phyloP scores from a whole-genome alignment of 2,329 filamentous ascomycete genomes.

The Biscogniauxia sp. region DNA sequence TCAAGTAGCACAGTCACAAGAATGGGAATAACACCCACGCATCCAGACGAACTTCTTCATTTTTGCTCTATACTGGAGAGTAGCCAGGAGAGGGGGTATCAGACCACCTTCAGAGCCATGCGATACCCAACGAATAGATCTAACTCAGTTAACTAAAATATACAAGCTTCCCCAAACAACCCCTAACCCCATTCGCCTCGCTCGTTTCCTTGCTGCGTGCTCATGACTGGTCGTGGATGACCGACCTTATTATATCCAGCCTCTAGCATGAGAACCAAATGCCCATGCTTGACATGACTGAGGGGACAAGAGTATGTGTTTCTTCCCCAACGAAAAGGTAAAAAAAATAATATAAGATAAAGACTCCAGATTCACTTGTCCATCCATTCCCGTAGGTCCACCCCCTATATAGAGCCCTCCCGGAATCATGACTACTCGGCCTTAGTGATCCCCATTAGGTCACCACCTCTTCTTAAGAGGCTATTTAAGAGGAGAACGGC shows the following conservation, averaged over 20 bases:
- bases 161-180: constrained; percentile 8
- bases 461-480: background rate
- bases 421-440: background rate
- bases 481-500: background rate
- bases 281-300: background rate
- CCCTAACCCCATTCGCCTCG: constrained; percentile 2
- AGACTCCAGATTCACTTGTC: no score
- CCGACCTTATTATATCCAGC: constrained; percentile 18
- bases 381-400: background rate
- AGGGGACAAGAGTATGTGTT: constrained; percentile 3
- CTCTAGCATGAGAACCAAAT: constrained; percentile 13
- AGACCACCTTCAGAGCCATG: constrained; percentile 18
- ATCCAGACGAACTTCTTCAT: background rate
- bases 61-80: constrained; percentile 10
- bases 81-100: constrained; percentile 3
- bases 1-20: background rate
- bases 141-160: constrained; percentile 5
- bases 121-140: constrained; percentile 19
- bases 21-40: background rate
- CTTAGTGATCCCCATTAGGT: background rate
- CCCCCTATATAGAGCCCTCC: background rate
- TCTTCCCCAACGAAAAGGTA: background rate
- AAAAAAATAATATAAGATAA: background rate
- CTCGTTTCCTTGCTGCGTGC: background rate
- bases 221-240: background rate